These are phyloP conservation scores for Mycena kentingensis DNA, from an alignment of 768 basidiomycete genomes.

Conservation along the genomic window DNA sequence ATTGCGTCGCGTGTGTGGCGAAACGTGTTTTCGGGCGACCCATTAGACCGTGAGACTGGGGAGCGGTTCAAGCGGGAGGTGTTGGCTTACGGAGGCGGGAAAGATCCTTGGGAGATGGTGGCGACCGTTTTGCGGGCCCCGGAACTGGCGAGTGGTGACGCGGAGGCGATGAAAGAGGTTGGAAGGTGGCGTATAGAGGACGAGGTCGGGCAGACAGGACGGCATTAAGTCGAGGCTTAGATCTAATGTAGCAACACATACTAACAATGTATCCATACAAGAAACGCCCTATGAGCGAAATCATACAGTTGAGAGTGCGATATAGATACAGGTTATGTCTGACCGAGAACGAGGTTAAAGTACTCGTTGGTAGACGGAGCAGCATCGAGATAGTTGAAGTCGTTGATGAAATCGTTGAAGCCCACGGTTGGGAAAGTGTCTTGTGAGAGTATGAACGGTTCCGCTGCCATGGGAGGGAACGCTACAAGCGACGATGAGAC, in stretches of 20 bases:
- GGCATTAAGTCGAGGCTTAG: slow-evolving; percentile 65
- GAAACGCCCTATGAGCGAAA: no score
- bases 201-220: slow-evolving; percentile 58
- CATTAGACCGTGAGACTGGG: slow-evolving; percentile 71
- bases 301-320: no score
- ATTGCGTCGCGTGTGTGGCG: slow-evolving; percentile 93
- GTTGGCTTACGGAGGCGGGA: slow-evolving; percentile 81
- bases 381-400: no score
- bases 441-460: no score
- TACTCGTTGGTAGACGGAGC: no score
- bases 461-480: no score
- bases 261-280: not conserved
- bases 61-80: slow-evolving; percentile 81
- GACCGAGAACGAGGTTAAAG: no score
- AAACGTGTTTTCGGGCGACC: slow-evolving; percentile 67
- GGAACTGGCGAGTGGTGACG: slow-evolving; percentile 69
- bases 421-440: no score
- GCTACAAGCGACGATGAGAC: no score
- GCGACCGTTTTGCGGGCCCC: slow-evolving; percentile 65
- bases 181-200: slow-evolving; percentile 87
- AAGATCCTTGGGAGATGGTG: slow-evolving; percentile 94
- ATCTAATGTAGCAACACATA: no score
- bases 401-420: no score
- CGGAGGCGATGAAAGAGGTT: slow-evolving; percentile 84
- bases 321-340: no score